phyloP scores from a whole-genome alignment of 83 land plant genomes.

The Diphasiastrum complanatum region DNA sequence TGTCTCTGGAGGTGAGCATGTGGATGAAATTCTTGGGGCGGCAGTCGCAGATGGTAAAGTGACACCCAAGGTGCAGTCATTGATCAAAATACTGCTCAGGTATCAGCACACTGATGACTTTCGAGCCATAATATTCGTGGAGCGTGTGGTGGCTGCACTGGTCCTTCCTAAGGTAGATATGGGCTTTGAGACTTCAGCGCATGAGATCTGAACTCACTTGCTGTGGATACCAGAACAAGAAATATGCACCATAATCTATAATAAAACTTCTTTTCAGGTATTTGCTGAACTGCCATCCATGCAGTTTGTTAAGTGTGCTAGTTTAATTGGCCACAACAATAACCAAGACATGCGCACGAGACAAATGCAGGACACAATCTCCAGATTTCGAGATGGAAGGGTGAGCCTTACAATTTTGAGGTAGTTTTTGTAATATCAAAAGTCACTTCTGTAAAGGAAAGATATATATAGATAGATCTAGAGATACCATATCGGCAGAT shows the following conservation, averaged over 20 bases:
- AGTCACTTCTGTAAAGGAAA: too few relatives aligned
- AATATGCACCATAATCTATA: too few relatives aligned
- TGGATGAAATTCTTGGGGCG: constrained; percentile 7
- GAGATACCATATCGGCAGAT: too few relatives aligned
- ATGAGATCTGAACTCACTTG: too few relatives aligned
- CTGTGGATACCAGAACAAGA: too few relatives aligned
- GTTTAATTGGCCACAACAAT: constrained; percentile 4
- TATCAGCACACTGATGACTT: constrained; percentile 5
- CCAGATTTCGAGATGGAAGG: constrained; percentile 8
- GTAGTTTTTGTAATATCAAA: too few relatives aligned
- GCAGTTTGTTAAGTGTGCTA: background rate
- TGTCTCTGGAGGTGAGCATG: constrained; percentile 8
- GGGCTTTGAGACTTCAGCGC: too few relatives aligned
- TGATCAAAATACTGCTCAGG: background rate
- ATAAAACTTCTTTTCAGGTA: background rate
- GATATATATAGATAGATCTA: too few relatives aligned
- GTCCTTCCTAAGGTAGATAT: constrained; percentile 4
- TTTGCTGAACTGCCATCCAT: constrained; percentile 8
- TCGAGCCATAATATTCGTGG: constrained; percentile 11
- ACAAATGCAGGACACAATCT: background rate
- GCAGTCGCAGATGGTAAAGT: constrained; percentile 13
- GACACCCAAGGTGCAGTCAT: constrained; percentile 8
- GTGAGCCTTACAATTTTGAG: too few relatives aligned
- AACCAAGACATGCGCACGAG: background rate
- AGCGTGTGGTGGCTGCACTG: constrained; percentile 8